These are phyloP conservation scores for Boletus tomentosulus DNA, from an alignment of 768 basidiomycete species.

Conservation along the genomic window DNA sequence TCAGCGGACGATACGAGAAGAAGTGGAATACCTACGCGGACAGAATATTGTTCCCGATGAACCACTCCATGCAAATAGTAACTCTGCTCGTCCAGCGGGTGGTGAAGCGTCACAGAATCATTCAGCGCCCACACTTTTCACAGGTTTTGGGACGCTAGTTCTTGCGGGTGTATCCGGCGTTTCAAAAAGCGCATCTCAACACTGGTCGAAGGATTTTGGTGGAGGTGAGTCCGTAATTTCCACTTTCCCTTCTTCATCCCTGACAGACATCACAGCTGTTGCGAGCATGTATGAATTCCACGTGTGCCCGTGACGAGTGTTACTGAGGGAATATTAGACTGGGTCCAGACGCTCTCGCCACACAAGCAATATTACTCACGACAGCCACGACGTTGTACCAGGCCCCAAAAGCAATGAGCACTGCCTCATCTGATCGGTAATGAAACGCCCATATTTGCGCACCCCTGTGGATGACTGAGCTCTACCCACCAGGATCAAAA, in stretches of 20 bases:
- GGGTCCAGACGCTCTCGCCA: conserved; percentile 22
- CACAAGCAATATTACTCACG: conserved; percentile 23
- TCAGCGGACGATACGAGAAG: conserved; percentile 16
- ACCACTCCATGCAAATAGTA: not conserved
- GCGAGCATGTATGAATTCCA: conserved; percentile 21
- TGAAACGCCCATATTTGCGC: not conserved
- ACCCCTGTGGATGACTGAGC: not conserved
- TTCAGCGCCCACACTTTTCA: conserved; percentile 6
- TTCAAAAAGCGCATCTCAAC: conserved; percentile 23
- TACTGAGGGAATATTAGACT: conserved; percentile 12
- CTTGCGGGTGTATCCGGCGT: conserved; percentile 18
- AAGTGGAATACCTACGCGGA: conserved; percentile 11
- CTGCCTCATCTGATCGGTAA: conserved; percentile 25
- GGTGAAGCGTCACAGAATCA: not conserved
- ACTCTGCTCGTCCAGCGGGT: not conserved
- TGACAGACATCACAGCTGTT: conserved; percentile 12
- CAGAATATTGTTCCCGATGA: conserved; percentile 11
- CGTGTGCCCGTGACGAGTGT: not conserved
- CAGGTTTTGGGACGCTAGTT: conserved; percentile 14
- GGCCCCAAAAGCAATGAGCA: conserved; percentile 18
- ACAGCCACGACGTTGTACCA: conserved; percentile 23
- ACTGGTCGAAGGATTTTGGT: conserved; percentile 29
- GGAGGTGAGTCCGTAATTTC: conserved; percentile 13
- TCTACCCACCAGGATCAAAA: conserved; percentile 14
- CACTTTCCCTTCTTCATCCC: not conserved